These are phyloP conservation scores for Mycena venus DNA, from an alignment of 768 basidiomycete genomes.

Conservation along the genomic window DNA sequence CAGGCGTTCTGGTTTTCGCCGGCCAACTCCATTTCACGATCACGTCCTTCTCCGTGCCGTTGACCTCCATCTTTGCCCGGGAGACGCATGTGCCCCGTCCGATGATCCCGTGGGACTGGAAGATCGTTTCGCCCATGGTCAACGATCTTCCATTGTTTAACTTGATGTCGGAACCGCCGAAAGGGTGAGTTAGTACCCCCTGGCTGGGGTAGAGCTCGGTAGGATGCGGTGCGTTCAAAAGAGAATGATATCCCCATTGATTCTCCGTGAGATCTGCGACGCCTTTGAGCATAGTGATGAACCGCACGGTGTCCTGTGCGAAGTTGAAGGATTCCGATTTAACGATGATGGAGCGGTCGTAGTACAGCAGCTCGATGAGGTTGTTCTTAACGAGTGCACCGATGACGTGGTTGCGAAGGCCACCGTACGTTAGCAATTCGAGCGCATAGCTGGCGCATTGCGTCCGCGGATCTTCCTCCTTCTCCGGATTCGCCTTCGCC, in stretches of 20 bases:
- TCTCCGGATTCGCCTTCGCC: background rate
- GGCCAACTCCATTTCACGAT: conserved; percentile 24
- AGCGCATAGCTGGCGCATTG: conserved; percentile 44
- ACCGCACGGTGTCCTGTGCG: background rate
- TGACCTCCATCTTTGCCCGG: background rate
- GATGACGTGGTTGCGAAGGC: conserved; percentile 36
- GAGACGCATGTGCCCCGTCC: conserved; percentile 20
- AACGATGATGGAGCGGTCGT: conserved; percentile 34
- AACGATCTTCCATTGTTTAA: background rate
- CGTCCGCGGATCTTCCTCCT: background rate
- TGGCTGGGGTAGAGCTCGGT: background rate
- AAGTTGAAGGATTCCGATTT: conserved; percentile 30
- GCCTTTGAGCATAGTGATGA: conserved; percentile 21
- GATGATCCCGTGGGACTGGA: conserved; percentile 11
- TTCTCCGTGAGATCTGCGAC: background rate
- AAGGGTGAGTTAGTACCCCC: background rate
- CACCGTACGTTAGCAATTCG: conserved; percentile 39
- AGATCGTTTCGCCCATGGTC: background rate
- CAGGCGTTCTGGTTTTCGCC: background rate
- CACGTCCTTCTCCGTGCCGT: background rate
- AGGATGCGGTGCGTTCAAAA: background rate
- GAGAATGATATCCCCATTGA: conserved; percentile 14
- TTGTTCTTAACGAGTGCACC: conserved; percentile 31
- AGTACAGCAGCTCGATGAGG: conserved; percentile 34
- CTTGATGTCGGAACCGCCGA: background rate